phyloP scores from a whole-genome alignment of 106 monocot species.

The Narthecium ossifragum region DNA sequence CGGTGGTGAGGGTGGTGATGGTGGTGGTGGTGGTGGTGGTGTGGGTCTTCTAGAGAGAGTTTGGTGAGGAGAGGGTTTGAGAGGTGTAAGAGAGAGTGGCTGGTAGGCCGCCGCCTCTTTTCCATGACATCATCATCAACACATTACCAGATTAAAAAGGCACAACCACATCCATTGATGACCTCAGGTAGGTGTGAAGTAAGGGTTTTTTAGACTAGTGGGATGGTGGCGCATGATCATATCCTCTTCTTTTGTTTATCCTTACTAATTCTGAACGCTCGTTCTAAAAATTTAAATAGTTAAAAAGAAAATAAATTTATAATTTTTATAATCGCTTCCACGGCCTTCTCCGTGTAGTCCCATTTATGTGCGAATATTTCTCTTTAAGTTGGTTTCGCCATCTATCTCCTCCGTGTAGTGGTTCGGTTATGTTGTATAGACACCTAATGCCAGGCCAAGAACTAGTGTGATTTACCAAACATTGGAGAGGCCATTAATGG shows the following conservation, averaged over 20 bases:
- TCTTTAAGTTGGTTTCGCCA: too few relatives aligned
- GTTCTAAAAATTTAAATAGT: neutral
- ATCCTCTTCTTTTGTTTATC: neutral
- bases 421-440: too few relatives aligned
- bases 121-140: conserved; percentile 26
- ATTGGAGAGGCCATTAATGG: too few relatives aligned
- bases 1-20: too few relatives aligned
- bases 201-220: neutral
- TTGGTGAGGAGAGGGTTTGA: conserved; percentile 31
- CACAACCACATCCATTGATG: conserved; percentile 9
- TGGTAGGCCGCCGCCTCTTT: conserved; percentile 28
- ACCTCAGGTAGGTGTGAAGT: conserved; percentile 35
- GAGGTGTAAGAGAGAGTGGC: conserved; percentile 26
- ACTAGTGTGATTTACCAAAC: too few relatives aligned
- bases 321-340: neutral
- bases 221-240: neutral
- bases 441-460: too few relatives aligned
- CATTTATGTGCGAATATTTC: too few relatives aligned
- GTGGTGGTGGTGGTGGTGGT: neutral
- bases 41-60: conserved; percentile 27
- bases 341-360: too few relatives aligned
- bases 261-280: neutral
- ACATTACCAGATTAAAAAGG: neutral
- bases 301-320: neutral
- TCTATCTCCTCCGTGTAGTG: too few relatives aligned